Evolutionary conservation across 768 basidiomycete genomes (phyloP).

Genomic region (Phaeotremella fagi): DNA sequence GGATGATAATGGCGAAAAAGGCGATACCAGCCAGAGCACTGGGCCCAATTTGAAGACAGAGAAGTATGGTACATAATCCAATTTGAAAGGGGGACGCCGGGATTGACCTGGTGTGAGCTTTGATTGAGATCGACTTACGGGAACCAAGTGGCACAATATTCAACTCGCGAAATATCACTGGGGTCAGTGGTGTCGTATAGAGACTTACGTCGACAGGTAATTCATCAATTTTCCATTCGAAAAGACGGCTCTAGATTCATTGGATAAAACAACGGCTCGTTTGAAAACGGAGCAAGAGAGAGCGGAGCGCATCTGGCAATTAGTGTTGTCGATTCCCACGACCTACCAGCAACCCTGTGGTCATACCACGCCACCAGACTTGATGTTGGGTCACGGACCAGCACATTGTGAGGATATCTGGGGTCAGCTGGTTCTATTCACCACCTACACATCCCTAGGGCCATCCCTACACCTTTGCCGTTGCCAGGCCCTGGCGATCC

Average conservation of each 20-base stretch:
- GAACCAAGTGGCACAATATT: background rate
- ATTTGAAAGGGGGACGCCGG: background rate
- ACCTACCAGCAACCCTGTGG: background rate
- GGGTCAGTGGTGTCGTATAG: background rate
- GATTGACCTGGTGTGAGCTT: background rate
- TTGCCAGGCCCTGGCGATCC: background rate
- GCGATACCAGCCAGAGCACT: background rate
- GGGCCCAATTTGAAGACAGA: background rate
- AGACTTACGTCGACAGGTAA: background rate
- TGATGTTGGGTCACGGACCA: background rate
- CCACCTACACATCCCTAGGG: background rate
- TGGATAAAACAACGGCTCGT: background rate
- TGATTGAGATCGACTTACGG: background rate
- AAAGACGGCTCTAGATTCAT: background rate
- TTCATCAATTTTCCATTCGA: slow-evolving; percentile 1
- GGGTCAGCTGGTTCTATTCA: background rate
- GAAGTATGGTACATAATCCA: background rate
- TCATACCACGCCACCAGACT: background rate
- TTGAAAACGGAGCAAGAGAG: background rate
- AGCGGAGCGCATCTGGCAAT: background rate
- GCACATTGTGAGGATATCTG: background rate
- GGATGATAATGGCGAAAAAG: background rate
- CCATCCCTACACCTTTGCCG: background rate
- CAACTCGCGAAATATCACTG: background rate
- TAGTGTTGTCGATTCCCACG: background rate